Percentiles rank a stretch among this genome's conserved stretches.
phyloP scores from a whole-genome alignment of 768 basidiomycete genomes.

The Boletus patriciae region DNA sequence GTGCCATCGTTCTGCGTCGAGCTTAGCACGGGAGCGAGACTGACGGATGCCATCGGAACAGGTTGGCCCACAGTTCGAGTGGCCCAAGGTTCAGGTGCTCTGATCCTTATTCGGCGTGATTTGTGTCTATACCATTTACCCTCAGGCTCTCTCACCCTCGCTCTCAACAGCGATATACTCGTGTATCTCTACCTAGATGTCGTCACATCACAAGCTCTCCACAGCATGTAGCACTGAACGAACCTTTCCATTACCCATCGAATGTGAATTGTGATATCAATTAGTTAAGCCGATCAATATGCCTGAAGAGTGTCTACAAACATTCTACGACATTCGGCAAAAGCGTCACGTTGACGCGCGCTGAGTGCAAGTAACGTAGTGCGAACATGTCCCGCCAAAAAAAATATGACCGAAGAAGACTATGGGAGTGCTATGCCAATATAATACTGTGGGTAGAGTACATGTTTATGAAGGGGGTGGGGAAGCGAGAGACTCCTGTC shows the following conservation, averaged over 20 bases:
- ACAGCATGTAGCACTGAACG: constrained; percentile 35
- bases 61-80: constrained; percentile 58
- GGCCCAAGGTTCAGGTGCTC: constrained; percentile 53
- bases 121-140: constrained; percentile 2
- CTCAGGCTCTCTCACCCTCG: constrained; percentile 23
- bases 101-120: constrained; percentile 16
- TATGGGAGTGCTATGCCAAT: constrained; percentile 20
- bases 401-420: constrained; percentile 12
- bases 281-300: constrained; percentile 6
- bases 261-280: constrained; percentile 24
- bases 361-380: constrained; percentile 26
- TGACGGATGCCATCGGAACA: constrained; percentile 21
- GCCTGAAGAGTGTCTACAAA: constrained; percentile 3
- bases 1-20: neutral
- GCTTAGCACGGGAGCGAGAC: neutral
- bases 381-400: constrained; percentile 16
- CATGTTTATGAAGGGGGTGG: constrained; percentile 54
- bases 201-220: constrained; percentile 32
- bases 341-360: constrained; percentile 15
- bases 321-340: constrained; percentile 15
- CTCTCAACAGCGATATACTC: constrained; percentile 40
- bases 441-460: constrained; percentile 28
- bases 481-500: constrained; percentile 65
- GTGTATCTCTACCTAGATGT: constrained; percentile 29
- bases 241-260: neutral